These are phyloP conservation scores for Lomentospora prolificans DNA, from an alignment of 2,329 filamentous ascomycete genomes.

Conservation along the genomic window DNA sequence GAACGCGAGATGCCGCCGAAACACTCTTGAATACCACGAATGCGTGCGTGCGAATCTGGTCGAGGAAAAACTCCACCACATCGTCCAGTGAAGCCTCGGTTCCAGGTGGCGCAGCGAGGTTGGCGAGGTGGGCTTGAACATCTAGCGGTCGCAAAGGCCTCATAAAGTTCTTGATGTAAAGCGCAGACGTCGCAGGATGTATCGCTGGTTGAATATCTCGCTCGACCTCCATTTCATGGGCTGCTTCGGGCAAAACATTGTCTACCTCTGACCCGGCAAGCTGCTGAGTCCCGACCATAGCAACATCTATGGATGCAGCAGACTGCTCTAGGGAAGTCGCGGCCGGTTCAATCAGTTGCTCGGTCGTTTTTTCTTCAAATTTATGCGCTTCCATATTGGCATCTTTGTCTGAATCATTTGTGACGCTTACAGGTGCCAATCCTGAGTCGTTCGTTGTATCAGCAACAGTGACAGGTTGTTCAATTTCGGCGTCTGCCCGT, in stretches of 20 bases:
- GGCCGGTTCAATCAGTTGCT: neutral
- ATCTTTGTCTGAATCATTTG: no score
- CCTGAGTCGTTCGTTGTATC: neutral
- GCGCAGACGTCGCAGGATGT: conserved; percentile 62
- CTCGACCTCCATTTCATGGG: conserved; percentile 23
- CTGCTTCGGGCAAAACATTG: no score
- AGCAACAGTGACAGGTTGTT: neutral
- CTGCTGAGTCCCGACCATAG: no score
- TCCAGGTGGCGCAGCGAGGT: conserved; percentile 53
- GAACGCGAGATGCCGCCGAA: conserved; percentile 65
- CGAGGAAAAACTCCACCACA: conserved; percentile 65
- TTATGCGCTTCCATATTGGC: neutral
- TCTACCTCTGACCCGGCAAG: no score
- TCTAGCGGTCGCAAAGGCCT: conserved; percentile 64
- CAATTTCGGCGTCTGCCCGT: neutral
- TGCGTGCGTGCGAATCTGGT: conserved; percentile 79
- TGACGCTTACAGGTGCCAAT: no score
- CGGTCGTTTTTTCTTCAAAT: neutral
- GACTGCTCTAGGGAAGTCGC: neutral
- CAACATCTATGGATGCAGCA: neutral
- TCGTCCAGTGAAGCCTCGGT: conserved; percentile 36
- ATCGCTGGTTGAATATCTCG: conserved; percentile 43
- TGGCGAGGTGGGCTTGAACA: conserved; percentile 59
- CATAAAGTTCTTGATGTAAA: conserved; percentile 89
- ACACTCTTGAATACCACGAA: conserved; percentile 64